Evolutionary conservation across 2,329 filamentous ascomycete genomes (phyloP).

Genomic region (Shiraia sp.): DNA sequence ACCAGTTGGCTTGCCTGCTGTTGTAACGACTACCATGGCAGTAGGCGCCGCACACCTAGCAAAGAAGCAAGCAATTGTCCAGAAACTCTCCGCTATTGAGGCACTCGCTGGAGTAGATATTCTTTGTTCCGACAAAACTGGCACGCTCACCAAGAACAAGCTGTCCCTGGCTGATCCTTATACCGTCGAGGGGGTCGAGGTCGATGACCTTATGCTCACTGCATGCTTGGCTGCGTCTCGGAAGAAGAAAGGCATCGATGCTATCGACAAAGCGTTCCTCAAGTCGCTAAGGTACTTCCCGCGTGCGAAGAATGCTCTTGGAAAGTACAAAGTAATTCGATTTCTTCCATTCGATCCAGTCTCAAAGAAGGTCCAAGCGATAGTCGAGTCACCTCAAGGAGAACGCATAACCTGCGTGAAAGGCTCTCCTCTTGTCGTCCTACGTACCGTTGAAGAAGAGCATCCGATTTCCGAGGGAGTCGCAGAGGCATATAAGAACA

Average conservation of each 20-base stretch:
- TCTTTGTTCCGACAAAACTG: conserved; percentile 92
- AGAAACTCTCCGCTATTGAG: conserved; percentile 90
- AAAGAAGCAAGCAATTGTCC: conserved; percentile 90
- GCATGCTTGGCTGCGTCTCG: conserved; percentile 86
- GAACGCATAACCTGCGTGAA: conserved; percentile 89
- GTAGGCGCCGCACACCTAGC: conserved; percentile 89
- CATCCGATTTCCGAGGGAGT: conserved; percentile 76
- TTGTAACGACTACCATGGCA: conserved; percentile 94
- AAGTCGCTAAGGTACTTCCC: conserved; percentile 84
- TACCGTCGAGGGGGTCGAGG: conserved; percentile 78
- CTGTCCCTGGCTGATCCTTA: conserved; percentile 84
- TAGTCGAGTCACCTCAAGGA: conserved; percentile 81
- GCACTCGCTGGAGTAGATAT: conserved; percentile 91
- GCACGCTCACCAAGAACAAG: conserved; percentile 93
- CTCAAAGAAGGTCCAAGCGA: conserved; percentile 86
- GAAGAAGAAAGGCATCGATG: conserved; percentile 95
- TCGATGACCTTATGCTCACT: conserved; percentile 89
- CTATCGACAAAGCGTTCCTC: conserved; percentile 93
- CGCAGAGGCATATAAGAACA: conserved; percentile 86
- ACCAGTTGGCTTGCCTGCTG: conserved; percentile 87
- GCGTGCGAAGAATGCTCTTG: conserved; percentile 75
- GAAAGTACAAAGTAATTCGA: conserved; percentile 81
- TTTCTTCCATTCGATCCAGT: conserved; percentile 91
- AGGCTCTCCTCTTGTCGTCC: conserved; percentile 84
- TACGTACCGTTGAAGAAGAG: conserved; percentile 86